Conservation (phyloP, 2,329 filamentous ascomycete species). For the Exophiala viscosa region DNA sequence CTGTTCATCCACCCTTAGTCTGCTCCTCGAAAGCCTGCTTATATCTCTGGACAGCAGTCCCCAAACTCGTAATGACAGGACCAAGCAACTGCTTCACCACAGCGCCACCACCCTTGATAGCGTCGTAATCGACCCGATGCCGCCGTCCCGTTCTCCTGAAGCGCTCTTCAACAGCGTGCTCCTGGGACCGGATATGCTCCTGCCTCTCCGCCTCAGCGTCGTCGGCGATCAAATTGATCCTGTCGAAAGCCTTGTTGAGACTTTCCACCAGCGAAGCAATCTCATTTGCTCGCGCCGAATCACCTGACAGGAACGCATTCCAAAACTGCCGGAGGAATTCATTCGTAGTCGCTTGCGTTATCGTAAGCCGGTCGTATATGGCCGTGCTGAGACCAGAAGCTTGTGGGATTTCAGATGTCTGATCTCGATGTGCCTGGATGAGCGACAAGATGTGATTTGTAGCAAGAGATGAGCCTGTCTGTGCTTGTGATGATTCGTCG, state of each 20-base stretch:
- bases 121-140: conserved; percentile 63
- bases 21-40: conserved; percentile 65
- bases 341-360: conserved; percentile 86
- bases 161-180: conserved; percentile 66
- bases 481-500: conserved; percentile 55
- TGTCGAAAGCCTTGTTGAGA: conserved; percentile 68
- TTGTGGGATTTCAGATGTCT: conserved; percentile 37
- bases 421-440: conserved; percentile 55
- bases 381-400: conserved; percentile 47
- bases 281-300: conserved; percentile 74
- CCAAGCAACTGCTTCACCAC: conserved; percentile 73
- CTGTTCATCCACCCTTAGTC: conserved; percentile 29
- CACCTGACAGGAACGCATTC: conserved; percentile 84
- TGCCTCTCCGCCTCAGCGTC: conserved; percentile 74
- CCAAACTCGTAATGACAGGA: conserved; percentile 68
- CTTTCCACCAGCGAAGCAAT: conserved; percentile 79
- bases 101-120: conserved; percentile 69
- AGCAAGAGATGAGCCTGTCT: conserved; percentile 62
- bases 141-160: conserved; percentile 71
- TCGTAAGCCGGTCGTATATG: conserved; percentile 60
- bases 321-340: conserved; percentile 99
- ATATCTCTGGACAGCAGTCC: conserved; percentile 68
- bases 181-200: conserved; percentile 62
- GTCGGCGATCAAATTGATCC: conserved; percentile 75
- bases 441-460: conserved; percentile 56